phyloP scores from a whole-genome alignment of 2,329 filamentous ascomycete species.

The Monilinia laxa region DNA sequence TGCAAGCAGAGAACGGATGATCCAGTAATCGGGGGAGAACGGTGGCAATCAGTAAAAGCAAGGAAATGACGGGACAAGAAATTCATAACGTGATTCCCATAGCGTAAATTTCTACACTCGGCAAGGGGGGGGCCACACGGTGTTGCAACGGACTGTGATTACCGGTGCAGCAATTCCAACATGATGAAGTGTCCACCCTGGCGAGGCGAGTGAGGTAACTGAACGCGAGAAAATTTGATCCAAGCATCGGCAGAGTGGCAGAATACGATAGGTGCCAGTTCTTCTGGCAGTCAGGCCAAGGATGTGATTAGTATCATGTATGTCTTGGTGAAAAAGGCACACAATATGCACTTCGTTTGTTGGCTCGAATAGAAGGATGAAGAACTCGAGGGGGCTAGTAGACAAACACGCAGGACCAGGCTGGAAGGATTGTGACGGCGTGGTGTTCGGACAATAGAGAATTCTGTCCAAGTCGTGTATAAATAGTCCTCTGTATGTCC shows the following conservation, averaged over 20 bases:
- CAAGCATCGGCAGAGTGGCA: constrained; percentile 21
- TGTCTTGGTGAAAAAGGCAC: constrained; percentile 29
- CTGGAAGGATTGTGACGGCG: constrained; percentile 23
- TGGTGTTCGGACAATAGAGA: constrained; percentile 22
- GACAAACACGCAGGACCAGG: constrained; percentile 20
- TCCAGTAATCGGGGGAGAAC: constrained; percentile 30
- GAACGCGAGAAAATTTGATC: constrained; percentile 11
- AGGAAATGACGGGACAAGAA: constrained; percentile 31
- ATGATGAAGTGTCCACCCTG: constrained; percentile 28
- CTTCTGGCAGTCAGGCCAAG: constrained; percentile 11
- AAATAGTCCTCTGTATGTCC: constrained; percentile 33
- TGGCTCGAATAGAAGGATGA: constrained; percentile 29
- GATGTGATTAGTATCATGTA: constrained; percentile 24
- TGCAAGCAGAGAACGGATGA: constrained; percentile 25
- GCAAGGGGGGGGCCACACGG: constrained; percentile 28
- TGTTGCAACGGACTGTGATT: constrained; percentile 23
- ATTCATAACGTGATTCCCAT: constrained; percentile 39
- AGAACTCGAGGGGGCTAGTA: constrained; percentile 19
- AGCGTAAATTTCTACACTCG: constrained; percentile 29
- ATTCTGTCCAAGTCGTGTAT: constrained; percentile 27
- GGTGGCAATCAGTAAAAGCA: constrained; percentile 26
- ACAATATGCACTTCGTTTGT: constrained; percentile 34
- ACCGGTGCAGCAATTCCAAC: constrained; percentile 28
- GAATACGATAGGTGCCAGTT: constrained; percentile 24
- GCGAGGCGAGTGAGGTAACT: constrained; percentile 26